Percentiles rank a stretch among this genome's conserved stretches.
phyloP scores from a whole-genome alignment of 169 alveolate species.

The Babesia bigemina region DNA sequence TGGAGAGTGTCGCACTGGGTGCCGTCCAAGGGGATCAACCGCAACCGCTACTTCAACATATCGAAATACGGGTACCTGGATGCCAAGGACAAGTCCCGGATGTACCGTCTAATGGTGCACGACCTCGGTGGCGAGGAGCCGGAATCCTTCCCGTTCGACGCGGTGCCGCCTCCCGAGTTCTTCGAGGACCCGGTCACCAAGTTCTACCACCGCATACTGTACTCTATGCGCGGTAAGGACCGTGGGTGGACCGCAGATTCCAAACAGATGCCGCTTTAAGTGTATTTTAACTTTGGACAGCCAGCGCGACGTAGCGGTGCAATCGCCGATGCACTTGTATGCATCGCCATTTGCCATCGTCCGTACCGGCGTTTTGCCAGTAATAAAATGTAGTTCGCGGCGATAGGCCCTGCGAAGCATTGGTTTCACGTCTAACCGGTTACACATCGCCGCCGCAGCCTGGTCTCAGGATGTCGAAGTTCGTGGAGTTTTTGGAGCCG shows the following conservation, averaged over 20 bases:
- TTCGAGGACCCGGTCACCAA: slow-evolving; percentile 46
- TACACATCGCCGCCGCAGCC: not conserved
- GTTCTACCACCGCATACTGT: slow-evolving; percentile 44
- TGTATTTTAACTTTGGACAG: not conserved
- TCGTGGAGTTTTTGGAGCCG: slow-evolving; percentile 31
- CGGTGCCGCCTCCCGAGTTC: slow-evolving; percentile 34
- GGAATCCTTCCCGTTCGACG: slow-evolving; percentile 16
- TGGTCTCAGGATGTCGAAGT: slow-evolving; percentile 15
- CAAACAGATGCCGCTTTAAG: not conserved
- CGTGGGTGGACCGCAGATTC: not conserved
- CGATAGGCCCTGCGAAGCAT: not conserved
- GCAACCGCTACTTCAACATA: slow-evolving; percentile 67
- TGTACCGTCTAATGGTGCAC: slow-evolving; percentile 42
- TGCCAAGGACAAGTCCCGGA: slow-evolving; percentile 60
- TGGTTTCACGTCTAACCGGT: not conserved
- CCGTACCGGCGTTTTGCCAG: not conserved
- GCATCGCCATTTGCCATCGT: slow-evolving; percentile 10
- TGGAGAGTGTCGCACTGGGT: slow-evolving; percentile 73
- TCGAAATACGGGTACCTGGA: slow-evolving; percentile 67
- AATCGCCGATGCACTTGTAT: slow-evolving; percentile 23
- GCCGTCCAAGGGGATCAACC: slow-evolving; percentile 65
- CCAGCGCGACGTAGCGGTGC: not conserved
- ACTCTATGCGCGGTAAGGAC: slow-evolving; percentile 42
- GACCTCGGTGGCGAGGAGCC: slow-evolving; percentile 66
- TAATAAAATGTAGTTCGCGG: slow-evolving; percentile 5